Percentiles rank a stretch among this genome's conserved stretches.
Conservation (phyloP, 2,329 filamentous ascomycete species). For the Fusarium nygamai region DNA sequence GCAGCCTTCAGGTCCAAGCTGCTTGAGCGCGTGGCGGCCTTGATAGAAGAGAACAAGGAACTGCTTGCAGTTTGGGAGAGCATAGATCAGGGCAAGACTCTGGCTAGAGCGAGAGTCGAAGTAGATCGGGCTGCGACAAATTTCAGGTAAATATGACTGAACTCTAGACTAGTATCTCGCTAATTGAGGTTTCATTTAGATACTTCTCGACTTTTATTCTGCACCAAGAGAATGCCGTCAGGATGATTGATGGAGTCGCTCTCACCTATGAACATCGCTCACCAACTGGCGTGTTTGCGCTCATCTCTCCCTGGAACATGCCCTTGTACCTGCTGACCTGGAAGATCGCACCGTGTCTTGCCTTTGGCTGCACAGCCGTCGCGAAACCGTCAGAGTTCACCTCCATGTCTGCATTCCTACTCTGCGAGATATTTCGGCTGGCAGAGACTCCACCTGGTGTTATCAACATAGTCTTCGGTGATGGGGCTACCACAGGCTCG, state of each 20-base stretch:
- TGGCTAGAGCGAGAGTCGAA: not conserved
- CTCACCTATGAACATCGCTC: not conserved
- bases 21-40: not conserved
- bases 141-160: not conserved
- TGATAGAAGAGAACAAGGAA: not conserved
- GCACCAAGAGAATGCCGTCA: not conserved
- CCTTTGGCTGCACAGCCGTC: not conserved
- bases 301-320: not conserved
- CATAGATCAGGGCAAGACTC: not conserved
- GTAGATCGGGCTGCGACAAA: not conserved
- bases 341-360: not conserved
- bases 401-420: not conserved
- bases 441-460: not conserved
- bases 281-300: not conserved
- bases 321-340: not conserved
- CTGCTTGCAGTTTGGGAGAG: not conserved
- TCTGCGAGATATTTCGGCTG: not conserved
- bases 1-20: not conserved
- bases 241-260: not conserved
- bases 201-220: not conserved
- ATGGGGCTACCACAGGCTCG: not conserved
- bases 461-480: not conserved
- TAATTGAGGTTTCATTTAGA: fast-evolving
- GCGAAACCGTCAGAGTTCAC: not conserved
- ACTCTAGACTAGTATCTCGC: not conserved